Evolutionary conservation across 2,329 filamentous ascomycete species (phyloP), one percentile per base, ranked within the genome.

Genomic region (Cladosporium colombiae): DNA sequence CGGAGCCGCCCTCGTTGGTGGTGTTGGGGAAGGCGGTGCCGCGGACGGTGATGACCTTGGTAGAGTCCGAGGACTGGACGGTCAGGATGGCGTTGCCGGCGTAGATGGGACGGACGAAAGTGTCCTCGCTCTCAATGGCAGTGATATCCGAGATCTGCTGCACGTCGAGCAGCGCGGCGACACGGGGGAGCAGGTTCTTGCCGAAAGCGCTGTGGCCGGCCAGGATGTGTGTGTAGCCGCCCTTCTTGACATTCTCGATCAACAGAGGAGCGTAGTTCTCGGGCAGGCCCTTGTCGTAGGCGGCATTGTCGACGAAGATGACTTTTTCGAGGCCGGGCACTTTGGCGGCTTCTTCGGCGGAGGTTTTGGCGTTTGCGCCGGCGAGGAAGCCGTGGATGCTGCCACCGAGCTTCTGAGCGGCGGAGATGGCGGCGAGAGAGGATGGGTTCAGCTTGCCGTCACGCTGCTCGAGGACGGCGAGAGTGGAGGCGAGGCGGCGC

Each of bases 71-170:
- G 2, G 93, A 97, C 80, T 98, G 91, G 66, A 99, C 93, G 11
- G 95, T 99, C 40, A 96, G 88, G 75, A 99, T 97, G 57, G 94
- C 95, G 77, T 99, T 99, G 64, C 95, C 95, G 66, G 95, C 95
- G 78, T 99, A 99, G 75, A 99, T 97, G 31, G 95, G 94, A 65
- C 95, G 91, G 64, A 97, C 90, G 75, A 99, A 99, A 14, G 92
- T 97, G 78, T 94, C 93, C 78, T 97, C 93, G 79, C 87, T 87
- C 79, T 97, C 88, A 75, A 99, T 90, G 1, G 81, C 84, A 21
- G 89, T 97, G 71, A 98, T 91, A 77, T 99, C 95, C 53, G 93
- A 97, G 68, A 99, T 88, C 77, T 96, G 93, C 81, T 97, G 93
- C 40, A 90, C 88, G 78, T 99, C 95, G 66, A 99, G 85, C 65